A percentile compares a stretch with the other conserved stretches of the same genome.
Conservation (phyloP, 2,329 filamentous ascomycete genomes). For the Aspergillus tamarii region DNA sequence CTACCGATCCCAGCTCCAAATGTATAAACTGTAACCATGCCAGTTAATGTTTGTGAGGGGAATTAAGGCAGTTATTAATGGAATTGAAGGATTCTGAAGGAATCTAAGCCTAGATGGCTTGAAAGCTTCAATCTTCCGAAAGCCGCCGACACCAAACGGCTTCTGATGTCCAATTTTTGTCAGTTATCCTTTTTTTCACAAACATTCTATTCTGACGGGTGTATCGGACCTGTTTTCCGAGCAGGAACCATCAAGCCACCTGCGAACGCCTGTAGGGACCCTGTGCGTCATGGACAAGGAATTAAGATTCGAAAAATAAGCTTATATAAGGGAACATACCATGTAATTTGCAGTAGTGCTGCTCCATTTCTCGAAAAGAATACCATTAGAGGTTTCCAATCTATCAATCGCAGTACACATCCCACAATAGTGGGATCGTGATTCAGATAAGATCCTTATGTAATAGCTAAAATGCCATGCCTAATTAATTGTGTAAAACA, state of each 20-base stretch:
- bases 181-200: neutral
- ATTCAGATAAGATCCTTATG: neutral
- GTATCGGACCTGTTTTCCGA: neutral
- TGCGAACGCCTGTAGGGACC: neutral
- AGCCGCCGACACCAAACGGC: neutral
- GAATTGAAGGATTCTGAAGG: neutral
- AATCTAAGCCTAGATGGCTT: neutral
- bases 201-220: neutral
- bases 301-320: neutral
- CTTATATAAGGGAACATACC: neutral
- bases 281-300: neutral
- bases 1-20: neutral
- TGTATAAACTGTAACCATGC: neutral
- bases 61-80: neutral
- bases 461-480: neutral
- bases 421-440: neutral
- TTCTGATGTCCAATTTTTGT: neutral
- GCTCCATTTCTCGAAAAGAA: neutral
- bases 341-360: neutral
- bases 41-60: neutral
- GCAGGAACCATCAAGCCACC: neutral
- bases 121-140: neutral
- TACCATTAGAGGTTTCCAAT: neutral
- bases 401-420: neutral
- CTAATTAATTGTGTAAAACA: neutral